Conservation (phyloP, 2,329 filamentous ascomycete genomes). For the Beauveria bassiana region DNA sequence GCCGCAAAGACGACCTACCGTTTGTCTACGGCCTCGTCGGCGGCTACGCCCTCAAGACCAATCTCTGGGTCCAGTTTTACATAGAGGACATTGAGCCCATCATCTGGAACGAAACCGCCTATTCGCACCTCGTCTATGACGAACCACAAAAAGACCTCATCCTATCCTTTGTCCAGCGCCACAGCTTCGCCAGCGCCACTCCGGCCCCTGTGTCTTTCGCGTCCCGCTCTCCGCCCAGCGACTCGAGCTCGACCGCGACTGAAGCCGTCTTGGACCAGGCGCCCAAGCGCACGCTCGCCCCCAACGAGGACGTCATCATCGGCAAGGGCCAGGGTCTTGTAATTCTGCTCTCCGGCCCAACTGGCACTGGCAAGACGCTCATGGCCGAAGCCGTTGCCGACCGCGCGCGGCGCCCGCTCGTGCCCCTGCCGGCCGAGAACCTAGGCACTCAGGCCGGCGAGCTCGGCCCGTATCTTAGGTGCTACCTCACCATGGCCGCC, state of each 20-base stretch:
- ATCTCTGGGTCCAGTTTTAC: constrained; percentile 34
- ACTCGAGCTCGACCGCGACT: constrained; percentile 24
- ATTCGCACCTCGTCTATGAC: constrained; percentile 38
- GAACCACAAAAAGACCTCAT: constrained; percentile 40
- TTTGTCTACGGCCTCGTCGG: constrained; percentile 34
- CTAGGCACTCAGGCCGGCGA: constrained; percentile 35
- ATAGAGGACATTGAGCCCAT: constrained; percentile 35
- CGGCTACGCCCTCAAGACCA: constrained; percentile 39
- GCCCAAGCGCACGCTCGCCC: constrained; percentile 10
- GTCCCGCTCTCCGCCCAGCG: constrained; percentile 12
- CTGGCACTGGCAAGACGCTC: constrained; percentile 40
- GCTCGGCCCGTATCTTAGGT: constrained; percentile 40
- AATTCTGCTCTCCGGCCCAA: constrained; percentile 36
- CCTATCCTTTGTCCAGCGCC: constrained; percentile 39
- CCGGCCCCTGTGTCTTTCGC: constrained; percentile 1
- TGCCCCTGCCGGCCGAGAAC: constrained; percentile 38
- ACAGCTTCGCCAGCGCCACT: constrained; percentile 19
- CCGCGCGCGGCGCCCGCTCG: constrained; percentile 35
- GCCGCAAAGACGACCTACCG: constrained; percentile 28
- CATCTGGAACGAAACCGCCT: constrained; percentile 38
- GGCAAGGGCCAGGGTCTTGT: constrained; percentile 38
- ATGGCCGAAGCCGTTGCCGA: constrained; percentile 38
- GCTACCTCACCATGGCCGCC: constrained; percentile 38
- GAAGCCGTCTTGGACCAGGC: background rate
- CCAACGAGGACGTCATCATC: constrained; percentile 33